Conservation (phyloP, 257 asterid species). For the Dorcoceras hygrometricum region DNA sequence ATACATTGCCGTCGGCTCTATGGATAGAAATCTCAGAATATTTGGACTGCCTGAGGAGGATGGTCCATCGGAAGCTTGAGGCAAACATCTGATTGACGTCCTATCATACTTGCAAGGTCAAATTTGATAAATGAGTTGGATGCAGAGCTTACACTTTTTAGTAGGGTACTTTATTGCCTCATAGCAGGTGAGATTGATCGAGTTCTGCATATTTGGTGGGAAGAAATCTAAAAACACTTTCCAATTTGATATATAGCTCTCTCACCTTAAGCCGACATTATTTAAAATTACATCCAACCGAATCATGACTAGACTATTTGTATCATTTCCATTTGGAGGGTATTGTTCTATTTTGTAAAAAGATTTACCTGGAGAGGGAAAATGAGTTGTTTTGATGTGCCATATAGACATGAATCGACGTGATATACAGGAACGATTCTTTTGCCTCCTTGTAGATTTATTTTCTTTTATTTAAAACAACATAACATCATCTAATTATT, state of each 20-base stretch:
- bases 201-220: constrained; percentile 15
- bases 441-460: not conserved
- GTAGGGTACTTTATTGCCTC: constrained; percentile 11
- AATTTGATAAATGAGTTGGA: constrained; percentile 4
- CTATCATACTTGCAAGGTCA: not conserved
- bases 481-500: too few species aligned
- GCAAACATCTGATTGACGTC: constrained; percentile 1
- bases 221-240: not conserved
- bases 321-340: constrained; percentile 21
- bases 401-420: not conserved
- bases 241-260: not conserved
- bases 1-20: constrained; percentile 89
- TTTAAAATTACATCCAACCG: constrained; percentile 1
- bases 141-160: constrained; percentile 1
- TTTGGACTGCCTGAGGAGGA: constrained; percentile 77
- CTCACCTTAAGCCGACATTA: not conserved
- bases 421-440: not conserved
- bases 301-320: constrained; percentile 2
- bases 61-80: constrained; percentile 50
- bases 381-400: constrained; percentile 9
- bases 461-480: too few species aligned
- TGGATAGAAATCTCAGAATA: constrained; percentile 90
- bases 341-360: constrained; percentile 24
- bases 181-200: constrained; percentile 5
- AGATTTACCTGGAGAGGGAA: constrained; percentile 4